phyloP scores from a whole-genome alignment of 257 asterid genomes.

The Nicotiana sylvestris region DNA sequence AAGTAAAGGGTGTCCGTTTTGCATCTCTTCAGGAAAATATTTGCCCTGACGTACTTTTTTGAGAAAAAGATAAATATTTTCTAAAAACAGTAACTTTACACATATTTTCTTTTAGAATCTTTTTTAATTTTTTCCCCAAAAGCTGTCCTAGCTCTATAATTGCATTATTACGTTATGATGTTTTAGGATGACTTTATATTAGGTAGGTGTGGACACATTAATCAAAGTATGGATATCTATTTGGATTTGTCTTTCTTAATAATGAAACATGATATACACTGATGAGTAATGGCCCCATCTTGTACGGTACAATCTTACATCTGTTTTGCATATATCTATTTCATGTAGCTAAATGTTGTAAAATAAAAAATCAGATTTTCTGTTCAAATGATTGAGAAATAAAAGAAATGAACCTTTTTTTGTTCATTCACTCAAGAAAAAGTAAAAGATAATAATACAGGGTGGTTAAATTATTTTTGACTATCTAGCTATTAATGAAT shows the following conservation, averaged over 20 bases:
- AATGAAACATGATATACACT: neutral
- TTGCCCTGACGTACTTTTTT: no score
- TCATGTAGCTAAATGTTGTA: neutral
- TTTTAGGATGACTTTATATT: neutral
- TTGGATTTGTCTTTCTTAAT: neutral
- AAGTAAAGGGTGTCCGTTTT: no score
- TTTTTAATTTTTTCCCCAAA: neutral
- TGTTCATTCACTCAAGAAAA: neutral
- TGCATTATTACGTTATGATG: neutral
- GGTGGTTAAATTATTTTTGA: neutral
- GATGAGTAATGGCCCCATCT: neutral
- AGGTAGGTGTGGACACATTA: neutral
- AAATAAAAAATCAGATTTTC: neutral
- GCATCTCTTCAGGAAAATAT: no score
- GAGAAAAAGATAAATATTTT: no score
- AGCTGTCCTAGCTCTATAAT: neutral
- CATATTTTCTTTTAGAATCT: neutral
- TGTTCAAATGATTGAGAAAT: neutral
- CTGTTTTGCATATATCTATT: neutral
- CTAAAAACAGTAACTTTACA: neutral
- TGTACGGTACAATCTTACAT: neutral
- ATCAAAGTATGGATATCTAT: neutral
- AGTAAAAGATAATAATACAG: neutral
- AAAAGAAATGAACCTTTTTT: neutral
- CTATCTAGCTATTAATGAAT: no score